Evolutionary conservation across 805 yeast genomes (phyloP).

Genomic region (Dipodascus albidus): DNA sequence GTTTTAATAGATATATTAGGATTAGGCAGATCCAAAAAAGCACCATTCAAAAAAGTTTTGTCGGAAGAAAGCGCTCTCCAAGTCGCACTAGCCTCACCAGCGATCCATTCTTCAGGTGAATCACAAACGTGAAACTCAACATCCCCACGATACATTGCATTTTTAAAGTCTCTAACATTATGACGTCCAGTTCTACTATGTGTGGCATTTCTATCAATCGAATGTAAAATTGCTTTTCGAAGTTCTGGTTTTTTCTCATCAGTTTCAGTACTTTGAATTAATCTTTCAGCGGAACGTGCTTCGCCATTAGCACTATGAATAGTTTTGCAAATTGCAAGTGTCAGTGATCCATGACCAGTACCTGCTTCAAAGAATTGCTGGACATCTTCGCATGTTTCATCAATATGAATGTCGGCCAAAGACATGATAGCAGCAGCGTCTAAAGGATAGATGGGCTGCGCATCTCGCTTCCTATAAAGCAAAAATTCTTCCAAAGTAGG

Average conservation of each 20-base stretch:
- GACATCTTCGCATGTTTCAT: constrained; percentile 19
- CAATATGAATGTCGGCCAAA: constrained; percentile 36
- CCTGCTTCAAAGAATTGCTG: constrained; percentile 40
- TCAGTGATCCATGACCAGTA: constrained; percentile 43
- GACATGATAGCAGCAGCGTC: constrained; percentile 39
- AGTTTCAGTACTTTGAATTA: background rate
- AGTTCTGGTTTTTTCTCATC: constrained; percentile 15
- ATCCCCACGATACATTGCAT: constrained; percentile 35
- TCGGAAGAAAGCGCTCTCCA: constrained; percentile 10
- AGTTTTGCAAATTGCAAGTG: constrained; percentile 32
- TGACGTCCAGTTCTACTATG: constrained; percentile 34
- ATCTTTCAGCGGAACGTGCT: constrained; percentile 10
- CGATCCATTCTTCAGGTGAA: constrained; percentile 34
- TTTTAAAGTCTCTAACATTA: constrained; percentile 29
- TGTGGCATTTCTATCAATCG: constrained; percentile 30
- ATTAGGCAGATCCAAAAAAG: constrained; percentile 38
- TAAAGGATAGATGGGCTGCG: constrained; percentile 40
- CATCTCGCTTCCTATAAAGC: constrained; percentile 30
- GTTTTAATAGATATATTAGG: constrained; percentile 27
- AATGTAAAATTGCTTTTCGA: constrained; percentile 30
- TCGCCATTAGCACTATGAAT: constrained; percentile 33
- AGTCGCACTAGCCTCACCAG: constrained; percentile 19
- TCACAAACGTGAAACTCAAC: constrained; percentile 34
- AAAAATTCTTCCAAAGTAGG: constrained; percentile 40
- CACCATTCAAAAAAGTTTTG: constrained; percentile 29